Evolutionary conservation across 495 filamentous ascomycete genomes (phyloP).

Genomic region (Talaromyces borbonicus): DNA sequence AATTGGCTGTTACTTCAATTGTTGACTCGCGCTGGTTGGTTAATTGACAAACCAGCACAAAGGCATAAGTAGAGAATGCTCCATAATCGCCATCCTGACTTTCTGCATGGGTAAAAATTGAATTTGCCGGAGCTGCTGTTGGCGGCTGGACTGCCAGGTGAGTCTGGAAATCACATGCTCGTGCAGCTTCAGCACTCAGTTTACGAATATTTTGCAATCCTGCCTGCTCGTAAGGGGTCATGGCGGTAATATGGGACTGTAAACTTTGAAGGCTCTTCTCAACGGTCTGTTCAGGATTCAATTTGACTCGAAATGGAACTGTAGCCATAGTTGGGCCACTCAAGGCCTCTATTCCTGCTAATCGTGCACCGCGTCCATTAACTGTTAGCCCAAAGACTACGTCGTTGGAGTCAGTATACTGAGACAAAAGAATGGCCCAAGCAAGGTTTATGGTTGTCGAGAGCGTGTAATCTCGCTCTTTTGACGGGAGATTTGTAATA

Average conservation of each 20-base stretch:
- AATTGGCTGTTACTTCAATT: no score
- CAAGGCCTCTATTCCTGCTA: conserved; percentile 42
- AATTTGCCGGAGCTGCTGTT: no score
- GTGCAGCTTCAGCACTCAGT: no score
- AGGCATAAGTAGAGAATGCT: no score
- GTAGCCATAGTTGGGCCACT: conserved; percentile 51
- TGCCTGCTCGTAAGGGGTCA: conserved; percentile 43
- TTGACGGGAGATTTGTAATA: conserved; percentile 17
- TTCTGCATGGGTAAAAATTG: no score
- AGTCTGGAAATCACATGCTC: no score
- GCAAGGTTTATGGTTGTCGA: conserved; percentile 38
- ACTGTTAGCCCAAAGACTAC: conserved; percentile 15
- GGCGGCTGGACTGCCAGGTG: no score
- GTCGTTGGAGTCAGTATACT: background rate
- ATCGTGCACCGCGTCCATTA: conserved; percentile 40
- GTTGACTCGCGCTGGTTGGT: no score
- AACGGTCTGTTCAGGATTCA: conserved; percentile 18
- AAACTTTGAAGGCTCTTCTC: conserved; percentile 26
- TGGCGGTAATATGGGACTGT: conserved; percentile 31
- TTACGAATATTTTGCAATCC: background rate
- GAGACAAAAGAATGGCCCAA: background rate
- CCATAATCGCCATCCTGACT: no score
- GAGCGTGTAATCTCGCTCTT: conserved; percentile 21
- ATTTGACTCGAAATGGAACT: conserved; percentile 41
- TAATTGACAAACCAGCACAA: no score